Base-by-base conservation (phyloP, 2,329 filamentous ascomycete genomes). In the Atkinsonella texensis region DNA sequence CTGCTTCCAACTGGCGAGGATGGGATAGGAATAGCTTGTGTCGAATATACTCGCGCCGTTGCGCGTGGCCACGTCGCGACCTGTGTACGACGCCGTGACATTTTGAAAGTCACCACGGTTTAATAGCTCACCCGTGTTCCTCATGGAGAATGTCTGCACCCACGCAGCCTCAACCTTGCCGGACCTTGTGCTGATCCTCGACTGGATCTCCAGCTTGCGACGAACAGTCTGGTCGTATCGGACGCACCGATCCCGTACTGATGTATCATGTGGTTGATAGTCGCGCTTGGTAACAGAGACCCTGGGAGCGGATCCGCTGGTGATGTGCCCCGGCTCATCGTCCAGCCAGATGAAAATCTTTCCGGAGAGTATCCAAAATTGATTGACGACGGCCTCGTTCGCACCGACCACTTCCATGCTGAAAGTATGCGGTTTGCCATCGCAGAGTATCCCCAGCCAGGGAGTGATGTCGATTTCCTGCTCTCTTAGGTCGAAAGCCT, bases 391-490 rank as follows among this genome's bases (percentile, higher is more conserved):
- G 74, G 20, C 75, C 55, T 87, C 79, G 45, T 80, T 66, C 9
- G 90, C 68, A 0, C 85, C 86, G 0, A 75, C 74, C 4, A 93
- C 75, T 18, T 74, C 71, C 48, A 94, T 81, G 50, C 79, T 75
- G 60, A 91, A 87, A 0, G 69, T 80, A 63, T 91, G 86, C 7
- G 72, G 57, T 2, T 70, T 58, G 0, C 81, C 83, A 58, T 90
- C 81, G 56, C 78, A 83, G 1, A 93, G 72, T 1, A 84, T 53
- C 0, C 84, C 80, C 3, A 93, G 70, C 72, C 84, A 93, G 0
- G 87, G 82, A 1, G 86, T 84, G 46, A 94, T 81, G 60, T 94
- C 88, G 55, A 94, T 87, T 63, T 93, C 85, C 56, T 87, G 81
- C 63, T 93, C 87, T 44, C 78, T 73, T 23, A 94, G 71, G 61